A percentile compares a stretch with the other conserved stretches of the same genome.
Evolutionary conservation across 108 stramenopile genomes (phyloP).

Genomic region (Cyclostephanos tholiformis): DNA sequence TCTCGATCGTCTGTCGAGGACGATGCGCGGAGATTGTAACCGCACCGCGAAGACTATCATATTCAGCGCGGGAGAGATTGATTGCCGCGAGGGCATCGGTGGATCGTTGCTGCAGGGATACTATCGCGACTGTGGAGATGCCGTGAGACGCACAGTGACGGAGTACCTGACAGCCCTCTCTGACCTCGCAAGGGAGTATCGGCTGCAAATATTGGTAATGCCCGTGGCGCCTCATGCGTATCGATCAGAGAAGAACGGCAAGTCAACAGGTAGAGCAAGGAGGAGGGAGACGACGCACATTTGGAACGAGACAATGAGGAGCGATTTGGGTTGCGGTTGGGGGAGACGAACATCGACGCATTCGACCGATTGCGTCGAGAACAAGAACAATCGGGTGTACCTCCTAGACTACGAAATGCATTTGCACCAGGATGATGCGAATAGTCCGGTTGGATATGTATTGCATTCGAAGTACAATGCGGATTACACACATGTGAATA

Average conservation of each 20-base stretch:
- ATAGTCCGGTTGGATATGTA: constrained; percentile 48
- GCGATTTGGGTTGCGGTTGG: constrained; percentile 3
- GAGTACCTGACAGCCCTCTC: constrained; percentile 34
- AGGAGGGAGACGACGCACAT: constrained; percentile 46
- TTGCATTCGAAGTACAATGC: constrained; percentile 57
- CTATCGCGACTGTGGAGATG: constrained; percentile 36
- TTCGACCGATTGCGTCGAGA: not conserved
- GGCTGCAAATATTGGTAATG: constrained; percentile 50
- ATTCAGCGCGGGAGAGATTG: constrained; percentile 68
- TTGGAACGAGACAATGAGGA: constrained; percentile 58
- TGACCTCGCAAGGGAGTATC: constrained; percentile 18
- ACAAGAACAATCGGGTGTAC: constrained; percentile 25
- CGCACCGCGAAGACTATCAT: constrained; percentile 38
- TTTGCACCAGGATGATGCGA: constrained; percentile 25
- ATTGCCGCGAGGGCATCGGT: constrained; percentile 67
- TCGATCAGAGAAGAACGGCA: constrained; percentile 52
- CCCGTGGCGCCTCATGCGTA: constrained; percentile 64
- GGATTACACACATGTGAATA: constrained; percentile 67
- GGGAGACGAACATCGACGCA: not conserved
- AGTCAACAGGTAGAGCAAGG: constrained; percentile 46
- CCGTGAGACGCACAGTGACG: constrained; percentile 47
- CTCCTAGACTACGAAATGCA: constrained; percentile 49
- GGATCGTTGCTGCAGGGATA: constrained; percentile 54
- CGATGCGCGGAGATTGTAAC: not conserved
- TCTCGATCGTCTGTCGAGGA: constrained; percentile 30